phyloP scores from a whole-genome alignment of 306 rosid genomes.

The Inga leiocalycina region DNA sequence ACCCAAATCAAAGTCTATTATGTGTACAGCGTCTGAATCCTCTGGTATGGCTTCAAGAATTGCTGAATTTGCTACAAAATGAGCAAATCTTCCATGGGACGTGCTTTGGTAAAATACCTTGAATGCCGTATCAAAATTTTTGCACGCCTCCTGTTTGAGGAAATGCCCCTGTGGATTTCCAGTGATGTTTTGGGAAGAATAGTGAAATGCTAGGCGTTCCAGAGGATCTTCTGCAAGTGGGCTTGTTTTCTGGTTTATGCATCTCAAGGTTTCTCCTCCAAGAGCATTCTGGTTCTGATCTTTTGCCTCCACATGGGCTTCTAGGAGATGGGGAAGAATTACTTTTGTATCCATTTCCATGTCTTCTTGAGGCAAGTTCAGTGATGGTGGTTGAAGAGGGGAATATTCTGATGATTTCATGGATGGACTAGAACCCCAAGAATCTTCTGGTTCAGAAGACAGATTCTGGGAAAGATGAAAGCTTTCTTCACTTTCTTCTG shows the following conservation, averaged over 20 bases:
- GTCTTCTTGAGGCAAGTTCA: conserved; percentile 42
- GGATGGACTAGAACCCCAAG: conserved; percentile 48
- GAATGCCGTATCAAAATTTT: conserved; percentile 40
- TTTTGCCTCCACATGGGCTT: conserved; percentile 41
- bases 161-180: conserved; percentile 16
- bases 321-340: conserved; percentile 44
- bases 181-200: conserved; percentile 19
- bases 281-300: conserved; percentile 40
- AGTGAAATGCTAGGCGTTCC: conserved; percentile 53
- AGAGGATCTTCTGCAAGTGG: conserved; percentile 40
- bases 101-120: conserved; percentile 40
- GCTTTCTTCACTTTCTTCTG: conserved; percentile 42
- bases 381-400: conserved; percentile 30
- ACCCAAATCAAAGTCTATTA: conserved; percentile 54
- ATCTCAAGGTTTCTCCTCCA: conserved; percentile 35
- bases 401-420: conserved; percentile 44
- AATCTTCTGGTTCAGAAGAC: conserved; percentile 32
- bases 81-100: conserved; percentile 50
- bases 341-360: conserved; percentile 43
- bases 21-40: conserved; percentile 47
- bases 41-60: conserved; percentile 51
- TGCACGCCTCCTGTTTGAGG: conserved; percentile 49
- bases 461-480: conserved; percentile 30
- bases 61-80: conserved; percentile 48
- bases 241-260: conserved; percentile 46